Base-by-base conservation (phyloP, 2,329 filamentous ascomycete genomes). In the Parastagonospora nodorum region DNA sequence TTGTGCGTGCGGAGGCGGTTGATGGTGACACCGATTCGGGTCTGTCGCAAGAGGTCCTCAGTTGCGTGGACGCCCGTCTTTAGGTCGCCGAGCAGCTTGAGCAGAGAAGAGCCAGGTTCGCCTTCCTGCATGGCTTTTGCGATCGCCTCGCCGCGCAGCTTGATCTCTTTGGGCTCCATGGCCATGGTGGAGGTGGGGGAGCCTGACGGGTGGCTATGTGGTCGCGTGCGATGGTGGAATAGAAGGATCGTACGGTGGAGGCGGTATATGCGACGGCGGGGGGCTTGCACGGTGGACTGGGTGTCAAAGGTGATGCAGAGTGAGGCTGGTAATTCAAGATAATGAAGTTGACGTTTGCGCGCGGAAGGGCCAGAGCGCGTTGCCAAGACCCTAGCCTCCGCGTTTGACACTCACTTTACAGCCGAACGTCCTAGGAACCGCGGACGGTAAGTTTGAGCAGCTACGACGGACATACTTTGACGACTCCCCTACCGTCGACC, bases 21-120 rank as follows among this genome's bases (percentile, higher is more conserved):
- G 57, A 97, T 89, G 43, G 88, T 86, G 60, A 96, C 88, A 64
- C 94, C 94, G 44, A 96, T 93, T 64, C 88, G 89, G n/a, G 93
- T 97, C 36, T 88, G 88, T 68, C 93, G 87, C 60, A 99, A 80
- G 63, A 96, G 84, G 63, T 97, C 91, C 76, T 99, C 94, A 2
- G 90, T 94, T 8, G 92, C 89, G 40, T 84, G 83, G 31, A 93
- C 87, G 55, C 90, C 89, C 66, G 87, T 87, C 77, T 93, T 90
- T 33, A 97, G 81, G 43, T 87, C 84, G 65, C 88, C 86, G 45
- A 99, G 80, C 55, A 97, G 81, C 45, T 83, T 80, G 48, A 95
- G 79, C 43, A 96, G 83, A 53, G 84, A 88, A 35, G 86, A 76
- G 24, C 89, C 70, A 4, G 92, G 85, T 67, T 96, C 90, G 68